Base-by-base conservation (phyloP, 2,329 filamentous ascomycete genomes). In the Aureobasidium sp. region DNA sequence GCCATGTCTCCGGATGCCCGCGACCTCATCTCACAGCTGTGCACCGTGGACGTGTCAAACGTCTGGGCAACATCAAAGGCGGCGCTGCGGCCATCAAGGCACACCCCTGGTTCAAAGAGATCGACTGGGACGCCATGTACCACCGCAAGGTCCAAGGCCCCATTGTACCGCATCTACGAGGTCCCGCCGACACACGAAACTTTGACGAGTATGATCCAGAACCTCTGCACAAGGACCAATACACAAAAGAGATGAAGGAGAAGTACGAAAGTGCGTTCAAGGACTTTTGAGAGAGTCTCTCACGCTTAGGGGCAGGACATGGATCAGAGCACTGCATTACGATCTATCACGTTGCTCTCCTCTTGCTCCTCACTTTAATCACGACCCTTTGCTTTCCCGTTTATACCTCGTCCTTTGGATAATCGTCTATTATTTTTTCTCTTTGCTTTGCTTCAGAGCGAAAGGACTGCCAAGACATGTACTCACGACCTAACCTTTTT, bases 181-280 rank as follows among this genome's bases (percentile, higher is more conserved):
- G 84, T 55, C 82, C 86, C 0, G 88, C 88, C 36, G 90, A 93
- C 70, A 87, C 89, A 20, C 82, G 89, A 70, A 93, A 90, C 72
- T 94, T 93, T 70, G 90, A 93, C 69, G 81, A 87, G 45, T 94
- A 93, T 69, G 87, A 89, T n/a, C 87, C 90, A 64, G 87, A 91
- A 70, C 85, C 87, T 63, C 83, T 80, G 60, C 80, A 81, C 52
- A 78, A 82, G 62, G 86, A 88, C 42, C 76, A 79, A 62, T 92
- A 91, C 69, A 88, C 86, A 3, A 80, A 84, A 45, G 87, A 90
- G 48, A 79, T 91, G 80, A 79, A 80, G 37, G 78, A 79, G 48
- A 85, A 85, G 75, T 91, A 89, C 73, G 89, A 92, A 61, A 77
- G 80, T 57, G 84, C 80, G 68, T 93, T 93, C 72, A 79, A 80